phyloP scores from a whole-genome alignment of 306 rosid genomes.

The Prunus padus region DNA sequence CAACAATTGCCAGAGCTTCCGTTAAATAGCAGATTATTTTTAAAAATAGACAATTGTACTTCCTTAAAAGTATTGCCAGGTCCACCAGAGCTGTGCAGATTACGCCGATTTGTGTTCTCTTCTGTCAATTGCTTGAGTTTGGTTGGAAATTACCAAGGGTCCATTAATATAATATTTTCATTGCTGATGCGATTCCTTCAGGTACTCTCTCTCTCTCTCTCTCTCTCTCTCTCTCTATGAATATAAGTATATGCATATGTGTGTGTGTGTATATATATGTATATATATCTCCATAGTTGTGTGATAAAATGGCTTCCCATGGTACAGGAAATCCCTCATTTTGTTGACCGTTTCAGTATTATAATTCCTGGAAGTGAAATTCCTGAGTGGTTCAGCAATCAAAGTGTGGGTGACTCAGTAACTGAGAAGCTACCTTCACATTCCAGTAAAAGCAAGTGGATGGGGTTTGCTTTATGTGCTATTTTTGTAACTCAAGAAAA shows the following conservation, averaged over 20 bases:
- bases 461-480: conserved; percentile 8
- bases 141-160: background rate
- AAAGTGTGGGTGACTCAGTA: background rate
- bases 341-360: background rate
- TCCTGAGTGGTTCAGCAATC: conserved; percentile 9
- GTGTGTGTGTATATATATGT: too few relatives aligned
- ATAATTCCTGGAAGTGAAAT: conserved; percentile 16
- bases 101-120: background rate
- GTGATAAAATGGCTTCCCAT: background rate
- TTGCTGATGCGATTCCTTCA: conserved; percentile 1
- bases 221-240: too few relatives aligned
- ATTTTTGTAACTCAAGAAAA: background rate
- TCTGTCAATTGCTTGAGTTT: background rate
- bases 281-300: too few relatives aligned
- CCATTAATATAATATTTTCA: background rate
- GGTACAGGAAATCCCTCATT: background rate
- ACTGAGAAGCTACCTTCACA: background rate
- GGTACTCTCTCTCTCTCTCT: background rate
- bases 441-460: background rate
- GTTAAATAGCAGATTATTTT: background rate
- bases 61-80: background rate
- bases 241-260: too few relatives aligned
- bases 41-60: background rate
- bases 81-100: background rate
- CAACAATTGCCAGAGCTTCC: background rate